Evolutionary conservation across 495 filamentous ascomycete species (phyloP).

Genomic region (Apodospora peruviana): DNA sequence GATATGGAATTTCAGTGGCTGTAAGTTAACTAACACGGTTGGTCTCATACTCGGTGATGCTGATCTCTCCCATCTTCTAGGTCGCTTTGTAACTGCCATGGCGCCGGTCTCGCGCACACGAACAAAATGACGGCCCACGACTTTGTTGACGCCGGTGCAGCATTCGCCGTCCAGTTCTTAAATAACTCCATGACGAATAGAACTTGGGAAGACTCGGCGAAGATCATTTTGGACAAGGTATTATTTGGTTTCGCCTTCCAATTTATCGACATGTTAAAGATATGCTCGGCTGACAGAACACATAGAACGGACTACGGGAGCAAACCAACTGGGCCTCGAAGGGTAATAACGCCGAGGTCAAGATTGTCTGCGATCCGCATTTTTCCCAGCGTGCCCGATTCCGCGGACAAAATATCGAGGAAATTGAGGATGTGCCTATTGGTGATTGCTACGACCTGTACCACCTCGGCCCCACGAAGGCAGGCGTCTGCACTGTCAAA

Average conservation of each 20-base stretch:
- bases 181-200: not conserved
- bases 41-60: too few relatives aligned
- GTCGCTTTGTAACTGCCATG: slow-evolving; percentile 1
- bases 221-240: not conserved
- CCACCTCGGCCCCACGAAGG: not conserved
- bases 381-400: not conserved
- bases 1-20: not conserved
- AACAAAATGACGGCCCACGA: slow-evolving; percentile 2
- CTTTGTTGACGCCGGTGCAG: slow-evolving; percentile 6
- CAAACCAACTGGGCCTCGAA: not conserved
- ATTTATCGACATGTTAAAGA: too few relatives aligned
- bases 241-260: too few relatives aligned
- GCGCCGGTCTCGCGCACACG: slow-evolving; percentile 1
- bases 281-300: too few relatives aligned
- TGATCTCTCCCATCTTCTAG: not conserved
- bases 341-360: not conserved
- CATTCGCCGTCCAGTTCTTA: not conserved
- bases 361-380: slow-evolving; percentile 4
- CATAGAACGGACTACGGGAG: too few relatives aligned
- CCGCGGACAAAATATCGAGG: not conserved
- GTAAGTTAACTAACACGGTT: not conserved
- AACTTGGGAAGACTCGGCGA: not conserved
- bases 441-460: slow-evolving; percentile 2
- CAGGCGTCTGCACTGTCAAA: not conserved
- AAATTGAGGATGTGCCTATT: not conserved